Evolutionary conservation across 2,329 filamentous ascomycete genomes (phyloP).

Genomic region (Gnomoniopsis smithogilvyi): DNA sequence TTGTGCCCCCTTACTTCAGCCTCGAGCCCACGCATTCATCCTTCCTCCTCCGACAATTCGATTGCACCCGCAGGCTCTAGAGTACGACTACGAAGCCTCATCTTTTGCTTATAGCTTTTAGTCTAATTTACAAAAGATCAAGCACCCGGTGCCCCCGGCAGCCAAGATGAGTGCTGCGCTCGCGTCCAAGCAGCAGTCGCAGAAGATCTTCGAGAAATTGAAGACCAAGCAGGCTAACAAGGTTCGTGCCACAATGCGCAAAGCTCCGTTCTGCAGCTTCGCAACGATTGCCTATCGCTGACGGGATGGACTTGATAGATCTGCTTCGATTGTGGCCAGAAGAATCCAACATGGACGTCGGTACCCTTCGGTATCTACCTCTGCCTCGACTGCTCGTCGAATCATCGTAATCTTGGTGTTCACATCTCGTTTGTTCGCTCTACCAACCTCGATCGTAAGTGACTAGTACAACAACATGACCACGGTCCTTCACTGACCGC

Average conservation of each 20-base stretch:
- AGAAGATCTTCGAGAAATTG: conserved; percentile 96
- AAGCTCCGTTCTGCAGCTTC: neutral
- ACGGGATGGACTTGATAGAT: conserved; percentile 51
- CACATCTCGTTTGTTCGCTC: conserved; percentile 99
- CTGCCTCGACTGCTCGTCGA: conserved; percentile 94
- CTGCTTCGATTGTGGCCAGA: conserved; percentile 97
- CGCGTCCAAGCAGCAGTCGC: conserved; percentile 91
- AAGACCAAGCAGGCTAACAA: conserved; percentile 95
- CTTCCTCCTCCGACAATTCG: neutral
- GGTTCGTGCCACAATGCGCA: conserved; percentile 42
- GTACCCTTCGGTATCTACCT: conserved; percentile 97
- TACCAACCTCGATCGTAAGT: conserved; percentile 95
- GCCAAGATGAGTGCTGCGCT: conserved; percentile 57
- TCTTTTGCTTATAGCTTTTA: neutral
- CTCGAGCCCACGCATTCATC: neutral
- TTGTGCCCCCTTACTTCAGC: conserved; percentile 10
- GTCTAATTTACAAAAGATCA: neutral
- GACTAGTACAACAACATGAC: neutral
- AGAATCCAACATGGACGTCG: conserved; percentile 98
- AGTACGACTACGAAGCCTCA: neutral
- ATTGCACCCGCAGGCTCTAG: neutral
- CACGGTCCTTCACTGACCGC: conserved; percentile 5
- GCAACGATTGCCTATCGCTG: conserved; percentile 17
- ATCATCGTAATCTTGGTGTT: conserved; percentile 95
- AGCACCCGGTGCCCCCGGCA: conserved; percentile 9